These are phyloP conservation scores for Paecilomyces dactylethromorphus DNA, from an alignment of 2,329 filamentous ascomycete species.

Conservation along the genomic window DNA sequence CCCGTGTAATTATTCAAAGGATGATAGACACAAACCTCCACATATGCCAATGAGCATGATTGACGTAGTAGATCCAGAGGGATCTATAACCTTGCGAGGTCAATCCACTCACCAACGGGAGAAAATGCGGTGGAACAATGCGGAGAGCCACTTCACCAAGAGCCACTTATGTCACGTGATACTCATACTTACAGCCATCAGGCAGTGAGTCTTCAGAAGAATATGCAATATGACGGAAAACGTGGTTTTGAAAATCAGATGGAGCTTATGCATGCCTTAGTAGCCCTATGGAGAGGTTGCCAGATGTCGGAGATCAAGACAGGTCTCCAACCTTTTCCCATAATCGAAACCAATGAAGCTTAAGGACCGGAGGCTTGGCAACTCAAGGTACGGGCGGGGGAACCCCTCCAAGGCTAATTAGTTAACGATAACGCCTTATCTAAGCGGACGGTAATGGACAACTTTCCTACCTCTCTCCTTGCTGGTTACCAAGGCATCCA, in stretches of 20 bases:
- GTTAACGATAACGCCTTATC: neutral
- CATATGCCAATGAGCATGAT: conserved; percentile 51
- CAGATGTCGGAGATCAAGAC: neutral
- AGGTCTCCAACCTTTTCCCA: neutral
- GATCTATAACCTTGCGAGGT: neutral
- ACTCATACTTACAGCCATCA: neutral
- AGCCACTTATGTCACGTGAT: neutral
- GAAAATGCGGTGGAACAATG: neutral
- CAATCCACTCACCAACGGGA: neutral
- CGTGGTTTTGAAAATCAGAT: neutral
- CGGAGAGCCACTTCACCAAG: neutral
- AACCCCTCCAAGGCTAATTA: neutral
- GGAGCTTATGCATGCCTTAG: neutral
- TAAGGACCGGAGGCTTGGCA: neutral
- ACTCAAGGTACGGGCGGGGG: neutral
- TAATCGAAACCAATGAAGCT: neutral
- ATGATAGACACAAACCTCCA: conserved; percentile 32
- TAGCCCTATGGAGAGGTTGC: neutral
- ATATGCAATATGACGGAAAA: neutral
- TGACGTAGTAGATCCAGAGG: neutral
- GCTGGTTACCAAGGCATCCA: neutral
- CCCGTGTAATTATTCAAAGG: neutral
- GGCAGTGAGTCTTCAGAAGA: neutral
- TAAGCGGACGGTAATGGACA: neutral
- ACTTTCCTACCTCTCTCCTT: neutral